Conservation (phyloP, 208 protist species). For the Vickermania spadyakhi region DNA sequence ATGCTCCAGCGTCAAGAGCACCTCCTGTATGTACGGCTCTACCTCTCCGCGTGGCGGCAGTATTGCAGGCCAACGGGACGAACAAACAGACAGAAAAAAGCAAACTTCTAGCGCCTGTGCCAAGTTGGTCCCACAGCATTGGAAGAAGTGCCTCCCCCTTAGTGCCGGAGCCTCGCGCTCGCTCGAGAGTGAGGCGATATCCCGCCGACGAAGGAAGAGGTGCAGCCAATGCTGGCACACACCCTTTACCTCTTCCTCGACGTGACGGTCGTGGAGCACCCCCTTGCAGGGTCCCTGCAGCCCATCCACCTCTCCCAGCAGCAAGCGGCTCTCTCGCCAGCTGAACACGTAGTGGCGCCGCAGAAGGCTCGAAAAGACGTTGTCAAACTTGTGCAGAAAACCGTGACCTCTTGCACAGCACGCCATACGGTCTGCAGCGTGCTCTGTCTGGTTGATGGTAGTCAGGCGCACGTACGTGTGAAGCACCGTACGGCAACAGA, state of each 20-base stretch:
- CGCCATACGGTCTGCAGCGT: no score
- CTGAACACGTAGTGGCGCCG: slow-evolving; percentile 42
- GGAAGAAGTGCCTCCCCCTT: not conserved
- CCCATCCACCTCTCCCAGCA: no score
- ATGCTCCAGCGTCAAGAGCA: slow-evolving; percentile 48
- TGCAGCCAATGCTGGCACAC: not conserved
- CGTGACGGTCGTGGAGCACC: not conserved
- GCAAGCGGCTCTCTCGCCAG: not conserved
- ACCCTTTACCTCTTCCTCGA: not conserved
- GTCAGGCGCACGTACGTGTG: not conserved
- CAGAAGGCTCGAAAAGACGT: slow-evolving; percentile 24
- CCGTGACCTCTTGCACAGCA: not conserved
- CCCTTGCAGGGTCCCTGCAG: no score
- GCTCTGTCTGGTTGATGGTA: no score
- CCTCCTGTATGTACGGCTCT: slow-evolving; percentile 35
- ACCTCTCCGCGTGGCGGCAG: slow-evolving; percentile 5
- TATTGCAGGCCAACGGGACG: not conserved
- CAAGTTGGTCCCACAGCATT: slow-evolving; percentile 35
- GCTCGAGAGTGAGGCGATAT: not conserved
- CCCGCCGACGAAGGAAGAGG: not conserved
- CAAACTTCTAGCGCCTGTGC: slow-evolving; percentile 41
- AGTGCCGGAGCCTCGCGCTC: not conserved
- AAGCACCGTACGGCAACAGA: not conserved
- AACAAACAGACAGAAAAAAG: slow-evolving; percentile 31
- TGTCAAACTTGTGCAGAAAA: slow-evolving; percentile 16